These are phyloP conservation scores for Breviolum minutum DNA, from an alignment of 73 alveolate species.

Conservation along the genomic window DNA sequence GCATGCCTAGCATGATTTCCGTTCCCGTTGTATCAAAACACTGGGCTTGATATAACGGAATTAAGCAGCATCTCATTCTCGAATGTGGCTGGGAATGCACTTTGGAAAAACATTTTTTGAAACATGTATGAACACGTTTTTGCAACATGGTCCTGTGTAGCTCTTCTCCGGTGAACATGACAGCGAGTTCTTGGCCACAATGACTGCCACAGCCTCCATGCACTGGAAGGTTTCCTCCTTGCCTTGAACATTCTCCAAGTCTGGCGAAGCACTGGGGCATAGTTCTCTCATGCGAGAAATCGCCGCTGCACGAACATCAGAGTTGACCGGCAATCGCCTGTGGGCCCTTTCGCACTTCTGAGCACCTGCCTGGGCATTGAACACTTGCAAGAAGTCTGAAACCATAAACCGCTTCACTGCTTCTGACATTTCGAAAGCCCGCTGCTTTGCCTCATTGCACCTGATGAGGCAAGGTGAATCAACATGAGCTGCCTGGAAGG, in stretches of 20 bases:
- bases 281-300: neutral
- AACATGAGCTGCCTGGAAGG: neutral
- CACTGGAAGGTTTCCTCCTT: neutral
- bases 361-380: neutral
- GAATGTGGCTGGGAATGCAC: no score
- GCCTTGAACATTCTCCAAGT: neutral
- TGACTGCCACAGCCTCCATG: neutral
- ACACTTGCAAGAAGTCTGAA: neutral
- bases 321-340: neutral
- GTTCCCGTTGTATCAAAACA: no score
- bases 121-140: no score
- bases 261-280: neutral
- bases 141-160: neutral
- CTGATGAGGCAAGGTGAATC: neutral
- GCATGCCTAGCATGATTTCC: no score
- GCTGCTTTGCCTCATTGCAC: neutral
- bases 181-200: neutral
- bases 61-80: no score
- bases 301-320: neutral
- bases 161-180: neutral
- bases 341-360: conserved; percentile 12
- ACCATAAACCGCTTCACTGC: neutral
- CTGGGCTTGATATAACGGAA: no score
- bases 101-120: no score
- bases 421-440: neutral